Evolutionary conservation across 768 basidiomycete species (phyloP).

Genomic region (Mycena kentingensis): DNA sequence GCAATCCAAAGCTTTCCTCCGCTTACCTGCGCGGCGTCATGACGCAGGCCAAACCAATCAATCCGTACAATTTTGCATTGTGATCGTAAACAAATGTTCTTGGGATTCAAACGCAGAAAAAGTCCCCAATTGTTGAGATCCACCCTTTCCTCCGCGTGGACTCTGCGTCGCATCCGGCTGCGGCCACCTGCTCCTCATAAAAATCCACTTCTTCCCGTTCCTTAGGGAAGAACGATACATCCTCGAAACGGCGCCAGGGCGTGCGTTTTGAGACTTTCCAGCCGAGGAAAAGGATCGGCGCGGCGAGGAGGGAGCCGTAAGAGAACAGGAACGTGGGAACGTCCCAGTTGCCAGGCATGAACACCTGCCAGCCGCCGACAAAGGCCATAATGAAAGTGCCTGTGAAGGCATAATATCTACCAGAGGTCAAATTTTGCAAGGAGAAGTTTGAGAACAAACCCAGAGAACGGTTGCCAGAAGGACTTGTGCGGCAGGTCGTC

Average conservation of each 20-base stretch:
- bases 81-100: neutral
- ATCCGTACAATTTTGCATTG: conserved; percentile 13
- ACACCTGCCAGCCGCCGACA: conserved; percentile 52
- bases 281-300: conserved; percentile 44
- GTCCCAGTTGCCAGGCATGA: conserved; percentile 52
- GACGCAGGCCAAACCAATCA: conserved; percentile 17
- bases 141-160: neutral
- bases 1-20: conserved; percentile 20
- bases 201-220: conserved; percentile 46
- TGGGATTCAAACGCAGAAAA: neutral
- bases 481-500: conserved; percentile 47
- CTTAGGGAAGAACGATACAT: conserved; percentile 47
- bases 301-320: conserved; percentile 45
- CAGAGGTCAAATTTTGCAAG: neutral
- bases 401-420: conserved; percentile 45
- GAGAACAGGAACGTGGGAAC: conserved; percentile 51
- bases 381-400: conserved; percentile 51
- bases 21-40: conserved; percentile 17
- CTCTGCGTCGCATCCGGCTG: conserved; percentile 19
- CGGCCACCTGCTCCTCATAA: conserved; percentile 37
- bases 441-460: conserved; percentile 28
- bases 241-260: conserved; percentile 40
- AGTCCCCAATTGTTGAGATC: neutral
- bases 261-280: conserved; percentile 42
- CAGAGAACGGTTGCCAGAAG: conserved; percentile 55